Conservation (phyloP, 2,329 filamentous ascomycete genomes). For the Aspergillus aculeatinus region DNA sequence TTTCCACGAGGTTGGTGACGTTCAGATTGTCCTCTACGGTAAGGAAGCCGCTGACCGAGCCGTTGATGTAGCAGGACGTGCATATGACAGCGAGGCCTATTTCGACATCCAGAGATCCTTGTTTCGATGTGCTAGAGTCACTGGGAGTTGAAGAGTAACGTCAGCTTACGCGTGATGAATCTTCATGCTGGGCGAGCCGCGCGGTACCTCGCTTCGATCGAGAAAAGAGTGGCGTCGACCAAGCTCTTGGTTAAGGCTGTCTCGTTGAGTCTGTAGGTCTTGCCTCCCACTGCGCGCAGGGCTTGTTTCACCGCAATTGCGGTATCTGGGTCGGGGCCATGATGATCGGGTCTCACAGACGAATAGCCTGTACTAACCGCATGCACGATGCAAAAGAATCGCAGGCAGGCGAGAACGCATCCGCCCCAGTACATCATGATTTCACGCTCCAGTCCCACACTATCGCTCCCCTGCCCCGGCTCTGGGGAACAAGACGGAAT, state of each 20-base stretch:
- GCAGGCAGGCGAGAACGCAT: background rate
- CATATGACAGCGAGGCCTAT: constrained; percentile 1
- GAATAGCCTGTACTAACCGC: background rate
- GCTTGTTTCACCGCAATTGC: constrained; percentile 3
- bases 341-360: background rate
- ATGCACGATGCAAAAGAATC: background rate
- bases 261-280: background rate
- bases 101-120: background rate
- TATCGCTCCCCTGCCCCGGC: too few relatives aligned
- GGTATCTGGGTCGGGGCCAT: background rate
- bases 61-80: constrained; percentile 10
- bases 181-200: too few relatives aligned
- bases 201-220: constrained; percentile 1
- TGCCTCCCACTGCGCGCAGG: background rate
- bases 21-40: constrained; percentile 2
- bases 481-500: too few relatives aligned
- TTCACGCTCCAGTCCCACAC: too few relatives aligned
- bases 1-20: background rate
- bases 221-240: constrained; percentile 7
- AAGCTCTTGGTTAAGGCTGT: constrained; percentile 5
- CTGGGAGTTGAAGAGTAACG: background rate
- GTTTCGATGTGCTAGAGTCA: background rate
- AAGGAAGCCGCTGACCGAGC: constrained; percentile 2
- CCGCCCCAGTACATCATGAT: too few relatives aligned
- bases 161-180: background rate